These are phyloP conservation scores for Phialemonium atrogriseum DNA, from an alignment of 2,329 filamentous ascomycete genomes.

Conservation along the genomic window DNA sequence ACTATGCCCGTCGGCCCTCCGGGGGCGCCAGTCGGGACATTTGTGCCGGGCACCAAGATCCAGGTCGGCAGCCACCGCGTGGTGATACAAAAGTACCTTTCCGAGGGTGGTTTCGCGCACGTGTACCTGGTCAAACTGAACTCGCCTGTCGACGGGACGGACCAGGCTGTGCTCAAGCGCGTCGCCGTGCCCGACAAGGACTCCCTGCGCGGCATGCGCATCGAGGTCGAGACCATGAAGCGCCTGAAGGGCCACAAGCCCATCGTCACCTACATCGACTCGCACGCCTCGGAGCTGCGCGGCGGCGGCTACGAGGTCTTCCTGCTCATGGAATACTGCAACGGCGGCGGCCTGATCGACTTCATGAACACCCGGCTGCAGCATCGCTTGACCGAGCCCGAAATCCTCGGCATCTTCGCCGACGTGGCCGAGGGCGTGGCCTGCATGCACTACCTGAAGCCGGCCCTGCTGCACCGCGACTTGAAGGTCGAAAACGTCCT, in stretches of 20 bases:
- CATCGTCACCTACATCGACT: conserved; percentile 98
- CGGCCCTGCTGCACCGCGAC: conserved; percentile 84
- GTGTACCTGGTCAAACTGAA: conserved; percentile 92
- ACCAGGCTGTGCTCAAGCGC: conserved; percentile 81
- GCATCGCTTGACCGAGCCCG: conserved; percentile 91
- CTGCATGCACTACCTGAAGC: conserved; percentile 98
- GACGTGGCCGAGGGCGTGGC: conserved; percentile 95
- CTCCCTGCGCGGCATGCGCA: conserved; percentile 89
- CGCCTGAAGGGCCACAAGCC: conserved; percentile 92
- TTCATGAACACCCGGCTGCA: conserved; percentile 99
- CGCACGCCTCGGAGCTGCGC: conserved; percentile 87
- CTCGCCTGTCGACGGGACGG: conserved; percentile 65
- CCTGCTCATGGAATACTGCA: conserved; percentile 94
- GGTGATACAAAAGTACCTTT: conserved; percentile 93
- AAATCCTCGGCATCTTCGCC: conserved; percentile 94
- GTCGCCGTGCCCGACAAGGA: conserved; percentile 97
- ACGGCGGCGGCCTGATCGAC: conserved; percentile 91
- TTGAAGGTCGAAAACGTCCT: conserved; percentile 97
- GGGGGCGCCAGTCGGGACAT: conserved; percentile 69
- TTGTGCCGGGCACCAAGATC: conserved; percentile 89
- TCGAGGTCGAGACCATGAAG: conserved; percentile 99
- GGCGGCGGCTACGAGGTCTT: conserved; percentile 97
- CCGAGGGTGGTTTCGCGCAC: conserved; percentile 95
- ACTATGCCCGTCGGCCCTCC: conserved; percentile 29
- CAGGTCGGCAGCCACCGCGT: conserved; percentile 90